Conservation (phyloP, 2,329 filamentous ascomycete species). For the Tolypocladium nubicola region DNA sequence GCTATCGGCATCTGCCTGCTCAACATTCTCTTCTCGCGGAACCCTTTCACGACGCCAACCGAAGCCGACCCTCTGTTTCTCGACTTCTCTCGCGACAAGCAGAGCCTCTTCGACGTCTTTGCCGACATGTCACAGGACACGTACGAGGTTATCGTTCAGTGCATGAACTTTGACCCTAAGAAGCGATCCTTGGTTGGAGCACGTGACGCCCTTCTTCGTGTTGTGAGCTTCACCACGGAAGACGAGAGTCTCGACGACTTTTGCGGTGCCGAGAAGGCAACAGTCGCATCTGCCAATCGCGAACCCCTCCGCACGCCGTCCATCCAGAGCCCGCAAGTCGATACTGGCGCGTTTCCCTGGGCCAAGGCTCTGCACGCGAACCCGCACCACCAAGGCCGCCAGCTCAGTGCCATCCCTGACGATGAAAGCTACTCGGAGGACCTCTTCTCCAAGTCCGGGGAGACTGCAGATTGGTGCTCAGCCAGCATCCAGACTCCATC, state of each 20-base stretch:
- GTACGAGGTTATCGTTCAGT: conserved; percentile 84
- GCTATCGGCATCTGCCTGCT: conserved; percentile 92
- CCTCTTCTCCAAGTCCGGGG: conserved; percentile 70
- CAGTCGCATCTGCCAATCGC: conserved; percentile 76
- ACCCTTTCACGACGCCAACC: conserved; percentile 86
- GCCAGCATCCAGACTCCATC: conserved; percentile 68
- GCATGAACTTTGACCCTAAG: conserved; percentile 80
- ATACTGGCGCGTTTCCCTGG: conserved; percentile 86
- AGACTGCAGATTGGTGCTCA: conserved; percentile 67
- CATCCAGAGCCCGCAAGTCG: conserved; percentile 75
- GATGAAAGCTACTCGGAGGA: conserved; percentile 75
- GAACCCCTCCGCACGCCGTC: conserved; percentile 94
- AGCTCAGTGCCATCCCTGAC: conserved; percentile 79
- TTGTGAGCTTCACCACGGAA: conserved; percentile 85
- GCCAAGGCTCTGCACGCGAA: conserved; percentile 77
- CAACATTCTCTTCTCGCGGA: conserved; percentile 93
- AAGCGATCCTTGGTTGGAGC: conserved; percentile 75
- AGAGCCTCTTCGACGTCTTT: conserved; percentile 95
- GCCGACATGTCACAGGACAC: conserved; percentile 98
- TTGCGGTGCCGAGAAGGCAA: conserved; percentile 69
- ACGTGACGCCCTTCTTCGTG: conserved; percentile 66
- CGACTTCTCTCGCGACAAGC: conserved; percentile 87
- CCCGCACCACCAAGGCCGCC: conserved; percentile 57
- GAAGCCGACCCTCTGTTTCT: conserved; percentile 86
- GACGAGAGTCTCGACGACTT: conserved; percentile 91